A percentile compares a stretch with the other conserved stretches of the same genome.
These are phyloP conservation scores for Backusella morwellensis DNA, from an alignment of 192 early-diverging fungal species.

Conservation along the genomic window DNA sequence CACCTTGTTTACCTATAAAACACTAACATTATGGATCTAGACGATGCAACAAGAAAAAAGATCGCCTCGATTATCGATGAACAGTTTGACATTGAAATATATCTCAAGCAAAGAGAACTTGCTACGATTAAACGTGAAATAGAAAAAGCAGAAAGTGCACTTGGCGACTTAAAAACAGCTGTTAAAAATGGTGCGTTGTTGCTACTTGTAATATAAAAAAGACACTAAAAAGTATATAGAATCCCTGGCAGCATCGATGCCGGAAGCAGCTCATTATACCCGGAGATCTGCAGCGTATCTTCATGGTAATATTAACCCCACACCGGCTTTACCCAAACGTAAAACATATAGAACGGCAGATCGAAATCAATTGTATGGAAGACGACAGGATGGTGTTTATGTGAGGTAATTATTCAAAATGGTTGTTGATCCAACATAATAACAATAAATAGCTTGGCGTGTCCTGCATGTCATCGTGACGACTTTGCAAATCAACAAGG, in stretches of 20 bases:
- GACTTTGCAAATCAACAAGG: slow-evolving; percentile 82
- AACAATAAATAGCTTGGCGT: slow-evolving; percentile 52
- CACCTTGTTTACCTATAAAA: neutral
- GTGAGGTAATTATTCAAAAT: slow-evolving; percentile 23
- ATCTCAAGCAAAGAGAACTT: slow-evolving; percentile 66
- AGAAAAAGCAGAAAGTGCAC: slow-evolving; percentile 53
- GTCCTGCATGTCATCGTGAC: slow-evolving; percentile 73
- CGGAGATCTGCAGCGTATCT: slow-evolving; percentile 22
- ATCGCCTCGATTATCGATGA: slow-evolving; percentile 59
- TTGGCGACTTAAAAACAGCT: slow-evolving; percentile 54
- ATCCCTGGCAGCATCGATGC: slow-evolving; percentile 34
- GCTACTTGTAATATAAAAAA: neutral
- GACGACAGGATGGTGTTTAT: slow-evolving; percentile 41
- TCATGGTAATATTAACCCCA: slow-evolving; percentile 4
- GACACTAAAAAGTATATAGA: neutral
- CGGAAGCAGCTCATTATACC: slow-evolving; percentile 44
- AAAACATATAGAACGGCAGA: slow-evolving; percentile 22
- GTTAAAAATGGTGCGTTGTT: slow-evolving; percentile 46
- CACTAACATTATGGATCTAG: neutral
- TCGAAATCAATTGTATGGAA: slow-evolving; percentile 27
- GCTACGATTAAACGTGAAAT: slow-evolving; percentile 61
- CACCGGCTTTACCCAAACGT: slow-evolving; percentile 25
- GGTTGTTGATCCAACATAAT: neutral
- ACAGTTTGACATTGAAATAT: slow-evolving; percentile 80
- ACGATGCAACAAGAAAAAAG: slow-evolving; percentile 41